Evolutionary conservation across 2,329 filamentous ascomycete species (phyloP).

Genomic region (Gremmenia infestans): DNA sequence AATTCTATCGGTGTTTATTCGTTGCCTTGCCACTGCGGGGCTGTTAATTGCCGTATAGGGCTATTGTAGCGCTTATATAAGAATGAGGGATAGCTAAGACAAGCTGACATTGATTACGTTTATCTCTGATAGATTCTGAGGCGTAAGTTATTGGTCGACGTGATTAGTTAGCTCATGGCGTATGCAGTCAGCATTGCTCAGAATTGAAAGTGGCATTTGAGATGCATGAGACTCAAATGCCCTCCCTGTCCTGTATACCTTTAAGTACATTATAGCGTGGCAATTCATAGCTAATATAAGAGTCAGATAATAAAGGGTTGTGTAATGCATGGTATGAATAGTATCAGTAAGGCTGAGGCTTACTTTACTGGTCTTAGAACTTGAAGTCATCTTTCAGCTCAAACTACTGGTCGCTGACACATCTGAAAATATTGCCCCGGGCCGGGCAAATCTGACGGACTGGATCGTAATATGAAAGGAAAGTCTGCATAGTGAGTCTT

Average conservation of each 20-base stretch:
- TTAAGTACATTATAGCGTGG: background rate
- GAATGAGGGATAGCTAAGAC: no score
- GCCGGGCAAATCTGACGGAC: no score
- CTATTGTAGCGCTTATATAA: no score
- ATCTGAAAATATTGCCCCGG: no score
- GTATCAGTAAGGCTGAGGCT: background rate
- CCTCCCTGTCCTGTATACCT: background rate
- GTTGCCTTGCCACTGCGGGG: no score
- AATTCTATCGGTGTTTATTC: no score
- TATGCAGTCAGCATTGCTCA: background rate
- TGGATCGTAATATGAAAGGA: no score
- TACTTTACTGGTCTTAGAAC: background rate
- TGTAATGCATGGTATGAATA: background rate
- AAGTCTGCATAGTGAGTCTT: no score
- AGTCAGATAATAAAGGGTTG: background rate
- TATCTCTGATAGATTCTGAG: background rate
- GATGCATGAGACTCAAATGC: background rate
- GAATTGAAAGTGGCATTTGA: background rate
- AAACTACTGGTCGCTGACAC: no score
- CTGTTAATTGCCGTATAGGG: no score
- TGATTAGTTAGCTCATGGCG: background rate
- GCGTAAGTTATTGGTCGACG: background rate
- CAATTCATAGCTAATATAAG: background rate
- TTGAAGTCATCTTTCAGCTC: no score
- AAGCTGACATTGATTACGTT: no score